Conservation (phyloP, 2,329 filamentous ascomycete genomes). For the Graphilbum ipis-grandicollis region DNA sequence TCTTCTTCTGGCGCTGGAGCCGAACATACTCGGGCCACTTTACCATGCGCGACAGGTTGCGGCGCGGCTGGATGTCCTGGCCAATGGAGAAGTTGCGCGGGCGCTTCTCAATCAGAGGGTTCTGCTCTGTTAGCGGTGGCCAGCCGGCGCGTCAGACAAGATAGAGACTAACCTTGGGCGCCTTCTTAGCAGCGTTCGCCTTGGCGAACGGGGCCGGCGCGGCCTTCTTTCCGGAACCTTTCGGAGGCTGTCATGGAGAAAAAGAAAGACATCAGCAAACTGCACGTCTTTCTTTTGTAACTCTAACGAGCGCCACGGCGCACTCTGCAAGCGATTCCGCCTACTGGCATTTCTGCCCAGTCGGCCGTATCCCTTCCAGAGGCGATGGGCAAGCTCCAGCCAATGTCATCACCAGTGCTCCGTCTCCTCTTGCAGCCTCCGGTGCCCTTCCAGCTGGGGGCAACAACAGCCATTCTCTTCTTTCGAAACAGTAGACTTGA, state of each 20-base stretch:
- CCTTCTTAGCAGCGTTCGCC: conserved; percentile 91
- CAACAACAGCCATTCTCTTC: no score
- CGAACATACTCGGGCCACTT: conserved; percentile 99
- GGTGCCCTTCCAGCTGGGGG: neutral
- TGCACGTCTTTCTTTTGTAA: conserved; percentile 59
- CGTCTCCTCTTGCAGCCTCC: neutral
- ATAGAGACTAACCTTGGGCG: conserved; percentile 87
- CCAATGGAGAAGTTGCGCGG: conserved; percentile 96
- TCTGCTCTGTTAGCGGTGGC: conserved; percentile 46
- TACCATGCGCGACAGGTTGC: conserved; percentile 95
- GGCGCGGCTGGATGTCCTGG: conserved; percentile 93
- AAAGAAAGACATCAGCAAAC: conserved; percentile 96
- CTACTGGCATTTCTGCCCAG: conserved; percentile 34
- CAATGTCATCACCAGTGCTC: conserved; percentile 36
- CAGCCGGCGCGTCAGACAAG: no score
- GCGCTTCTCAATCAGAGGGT: conserved; percentile 98
- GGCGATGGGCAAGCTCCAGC: conserved; percentile 47
- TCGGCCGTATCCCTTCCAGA: conserved; percentile 9
- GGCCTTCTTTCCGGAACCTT: conserved; percentile 83
- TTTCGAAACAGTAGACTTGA: conserved; percentile 18
- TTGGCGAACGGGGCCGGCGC: conserved; percentile 92
- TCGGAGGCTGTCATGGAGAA: conserved; percentile 99
- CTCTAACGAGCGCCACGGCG: conserved; percentile 62
- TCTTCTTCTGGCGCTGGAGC: conserved; percentile 86
- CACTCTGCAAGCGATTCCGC: conserved; percentile 12